Base-by-base conservation (phyloP, 306 rosid genomes). In the Medicago arabica region DNA sequence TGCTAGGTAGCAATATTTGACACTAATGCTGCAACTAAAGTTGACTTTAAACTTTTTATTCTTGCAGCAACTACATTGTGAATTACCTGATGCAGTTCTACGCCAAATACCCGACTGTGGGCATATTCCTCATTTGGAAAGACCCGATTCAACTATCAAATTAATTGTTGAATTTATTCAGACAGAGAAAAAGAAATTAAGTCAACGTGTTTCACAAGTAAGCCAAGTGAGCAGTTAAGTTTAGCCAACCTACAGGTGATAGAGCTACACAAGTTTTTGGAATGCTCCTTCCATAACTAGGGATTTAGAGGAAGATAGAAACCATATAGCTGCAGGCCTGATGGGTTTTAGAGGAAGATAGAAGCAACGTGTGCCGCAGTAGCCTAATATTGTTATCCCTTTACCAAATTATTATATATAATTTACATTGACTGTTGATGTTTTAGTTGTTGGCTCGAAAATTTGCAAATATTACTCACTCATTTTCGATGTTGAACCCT, bases 41-140 rank as follows among this genome's bases (percentile, higher is more conserved):
- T 77, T 39, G 7, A 12, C 28, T 21, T 21, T 78, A 75, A 69
- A 39, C 16, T 69, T 40, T 40, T 41, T 18, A 57, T 65, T 53
- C 21, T 71, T 83, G 89, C 93, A 92, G 97, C 88, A 88, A 80
- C 75, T 95, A 77, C 97, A 89, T 81, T 83, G 92, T 21, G 97
- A 92, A 81, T 76, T 92, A 81, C 91, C 97, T 76, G 87, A 88
- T 71, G 96, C 92, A 66, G 59, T 79, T 40, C 19, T 92, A 72
- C 91, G 89, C 64, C 96, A 85, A 84, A 86, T 92, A 83, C 84
- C 93, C 34, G 69, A 87, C 23, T 95, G 99, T 14, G 97, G 97
- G n/a, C 97, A 95, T 76, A 51, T 95, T 80, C 97, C 98, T 80
- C 97, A 90, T 74, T 90, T 90, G 17, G 96, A 95, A 75, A 92